Evolutionary conservation across 768 basidiomycete genomes (phyloP).

Genomic region (Naematelia aurantialba): DNA sequence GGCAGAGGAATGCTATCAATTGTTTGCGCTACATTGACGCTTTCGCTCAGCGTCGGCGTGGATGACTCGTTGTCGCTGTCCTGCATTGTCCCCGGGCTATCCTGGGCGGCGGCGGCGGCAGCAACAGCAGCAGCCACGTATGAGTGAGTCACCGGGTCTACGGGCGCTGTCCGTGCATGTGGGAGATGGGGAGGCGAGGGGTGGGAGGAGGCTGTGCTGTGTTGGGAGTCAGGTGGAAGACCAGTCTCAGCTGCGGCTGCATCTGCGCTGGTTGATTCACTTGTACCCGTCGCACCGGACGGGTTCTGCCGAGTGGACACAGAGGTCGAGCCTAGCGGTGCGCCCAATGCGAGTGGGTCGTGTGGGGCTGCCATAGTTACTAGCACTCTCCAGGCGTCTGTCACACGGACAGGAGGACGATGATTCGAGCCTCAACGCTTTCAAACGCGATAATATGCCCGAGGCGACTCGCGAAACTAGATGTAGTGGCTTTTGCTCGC

Average conservation of each 20-base stretch:
- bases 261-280: background rate
- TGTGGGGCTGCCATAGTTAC: background rate
- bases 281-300: no score
- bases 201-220: background rate
- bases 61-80: slow-evolving; percentile 9
- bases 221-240: background rate
- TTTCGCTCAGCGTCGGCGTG: slow-evolving; percentile 21
- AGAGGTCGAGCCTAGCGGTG: background rate
- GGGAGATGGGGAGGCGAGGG: background rate
- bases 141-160: slow-evolving; percentile 11
- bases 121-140: background rate
- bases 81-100: no score
- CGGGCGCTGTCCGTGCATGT: slow-evolving; percentile 18
- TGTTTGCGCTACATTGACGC: background rate
- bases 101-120: no score
- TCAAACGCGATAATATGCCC: no score
- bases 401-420: no score
- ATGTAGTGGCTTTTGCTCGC: no score
- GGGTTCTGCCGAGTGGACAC: no score
- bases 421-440: no score
- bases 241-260: background rate
- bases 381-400: no score
- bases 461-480: no score
- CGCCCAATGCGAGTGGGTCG: background rate
- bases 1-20: slow-evolving; percentile 24